Percentiles rank a stretch among this genome's conserved stretches.
Evolutionary conservation across 2,329 filamentous ascomycete species (phyloP).

Genomic region (Aspergillus sp.): DNA sequence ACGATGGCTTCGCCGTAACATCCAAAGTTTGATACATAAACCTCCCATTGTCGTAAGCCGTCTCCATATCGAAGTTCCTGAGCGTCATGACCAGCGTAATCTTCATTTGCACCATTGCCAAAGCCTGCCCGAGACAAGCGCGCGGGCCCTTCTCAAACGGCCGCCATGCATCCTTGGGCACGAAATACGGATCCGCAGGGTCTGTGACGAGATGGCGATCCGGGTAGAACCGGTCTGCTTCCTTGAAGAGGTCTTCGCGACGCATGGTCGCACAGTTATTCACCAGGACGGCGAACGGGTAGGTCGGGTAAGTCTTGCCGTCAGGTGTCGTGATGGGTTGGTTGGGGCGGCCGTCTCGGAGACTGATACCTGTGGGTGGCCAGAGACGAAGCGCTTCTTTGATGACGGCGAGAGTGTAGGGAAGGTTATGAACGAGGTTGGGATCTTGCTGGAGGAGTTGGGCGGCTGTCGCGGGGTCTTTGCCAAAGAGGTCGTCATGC

Average conservation of each 20-base stretch:
- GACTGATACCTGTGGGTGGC: constrained; percentile 28
- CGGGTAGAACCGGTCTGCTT: constrained; percentile 24
- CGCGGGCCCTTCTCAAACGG: constrained; percentile 43
- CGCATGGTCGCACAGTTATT: constrained; percentile 11
- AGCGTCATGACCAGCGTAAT: constrained; percentile 17
- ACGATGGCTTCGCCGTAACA: constrained; percentile 8
- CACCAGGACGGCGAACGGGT: constrained; percentile 10
- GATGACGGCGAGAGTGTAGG: constrained; percentile 47
- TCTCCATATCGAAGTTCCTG: constrained; percentile 17
- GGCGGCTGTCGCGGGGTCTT: constrained; percentile 30
- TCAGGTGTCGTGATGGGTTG: constrained; percentile 5
- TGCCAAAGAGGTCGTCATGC: constrained; percentile 46
- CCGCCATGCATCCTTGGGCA: constrained; percentile 36
- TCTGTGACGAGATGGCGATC: constrained; percentile 27
- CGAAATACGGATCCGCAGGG: constrained; percentile 15
- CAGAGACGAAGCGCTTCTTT: constrained; percentile 50
- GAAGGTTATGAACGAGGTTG: constrained; percentile 43
- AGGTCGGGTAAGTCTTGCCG: constrained; percentile 9
- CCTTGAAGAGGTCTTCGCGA: constrained; percentile 10
- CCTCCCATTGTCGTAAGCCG: constrained; percentile 7
- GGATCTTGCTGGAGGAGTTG: constrained; percentile 36
- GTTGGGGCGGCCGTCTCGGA: constrained; percentile 9
- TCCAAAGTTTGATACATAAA: constrained; percentile 9
- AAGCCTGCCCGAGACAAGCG: constrained; percentile 43
- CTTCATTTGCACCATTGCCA: constrained; percentile 39